Evolutionary conservation across 805 yeast genomes (phyloP), one percentile per base, ranked within the genome.

Genomic region (Metschnikowia vanudenii): DNA sequence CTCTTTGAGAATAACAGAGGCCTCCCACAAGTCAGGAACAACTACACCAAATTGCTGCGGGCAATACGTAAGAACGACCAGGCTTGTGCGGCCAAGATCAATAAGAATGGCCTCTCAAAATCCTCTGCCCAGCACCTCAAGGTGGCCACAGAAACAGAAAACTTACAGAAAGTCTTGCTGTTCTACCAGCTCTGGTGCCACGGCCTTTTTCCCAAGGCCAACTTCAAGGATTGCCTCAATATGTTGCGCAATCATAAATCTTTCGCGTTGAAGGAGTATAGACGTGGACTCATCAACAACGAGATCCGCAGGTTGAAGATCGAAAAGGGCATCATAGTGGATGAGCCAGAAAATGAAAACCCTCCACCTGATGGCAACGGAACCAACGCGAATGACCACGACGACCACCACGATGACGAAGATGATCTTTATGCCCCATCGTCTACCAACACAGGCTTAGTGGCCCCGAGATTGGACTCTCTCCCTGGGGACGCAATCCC

Each of bases 131-230:
- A 51, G 22, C 55, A 49, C 39, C 49, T 52, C n/a, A 64, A 60
- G 39, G 51, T 55, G 14, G 67, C 65, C n/a, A 61, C 64, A 20
- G 75, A 70, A 47, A 62, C 53, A 35, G 59, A 63, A 14, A 72
- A 72, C 46, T 52, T 72, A 39, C 54, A 66, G 2, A 57, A 68
- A 1, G 61, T 69, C 1, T 52, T 72, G 29, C 73, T 71, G 54
- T 72, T 70, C 54, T 72, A 72, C 56, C 75, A 72, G 51, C 58
- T 72, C 20, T 72, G 77, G 77, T 72, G 76, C 53, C 76, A 72
- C 46, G 69, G 74, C 9, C 53, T 62, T 28, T 50, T 55, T 45
- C 59, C 59, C 5, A 37, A 48, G 19, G 59, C 59, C 14, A 56
- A 39, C 17, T 56, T 56, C 33, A 17, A 39, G 17, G 59, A 56